phyloP scores from a whole-genome alignment of 2,329 filamentous ascomycete genomes.

The Aspergillus pseudoterreus region DNA sequence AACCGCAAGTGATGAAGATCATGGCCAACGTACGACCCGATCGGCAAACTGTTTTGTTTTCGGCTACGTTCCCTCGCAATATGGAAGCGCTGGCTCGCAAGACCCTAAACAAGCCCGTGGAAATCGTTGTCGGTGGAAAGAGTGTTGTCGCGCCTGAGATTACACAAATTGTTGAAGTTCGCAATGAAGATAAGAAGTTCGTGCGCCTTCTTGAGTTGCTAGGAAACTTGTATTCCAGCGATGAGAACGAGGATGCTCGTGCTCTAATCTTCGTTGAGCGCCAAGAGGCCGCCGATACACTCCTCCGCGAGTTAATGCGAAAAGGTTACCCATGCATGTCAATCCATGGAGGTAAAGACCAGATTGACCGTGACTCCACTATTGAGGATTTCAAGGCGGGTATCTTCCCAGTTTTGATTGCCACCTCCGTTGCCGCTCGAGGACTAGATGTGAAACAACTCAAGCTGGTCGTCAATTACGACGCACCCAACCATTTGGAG shows the following conservation, averaged over 20 bases:
- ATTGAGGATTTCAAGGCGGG: constrained; percentile 93
- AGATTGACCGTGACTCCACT: constrained; percentile 86
- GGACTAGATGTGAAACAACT: constrained; percentile 94
- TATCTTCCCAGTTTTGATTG: constrained; percentile 82
- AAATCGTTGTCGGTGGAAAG: constrained; percentile 87
- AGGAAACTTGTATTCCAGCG: constrained; percentile 70
- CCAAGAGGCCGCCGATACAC: constrained; percentile 81
- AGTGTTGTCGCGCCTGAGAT: constrained; percentile 69
- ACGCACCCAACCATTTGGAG: constrained; percentile 89
- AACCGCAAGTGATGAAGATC: constrained; percentile 96
- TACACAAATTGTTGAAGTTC: constrained; percentile 85
- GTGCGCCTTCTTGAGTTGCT: constrained; percentile 78
- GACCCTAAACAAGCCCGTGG: constrained; percentile 76
- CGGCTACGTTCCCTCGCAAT: constrained; percentile 89
- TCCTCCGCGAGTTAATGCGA: constrained; percentile 72
- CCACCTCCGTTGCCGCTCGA: constrained; percentile 91
- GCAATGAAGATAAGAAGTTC: constrained; percentile 79
- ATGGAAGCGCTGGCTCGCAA: constrained; percentile 91
- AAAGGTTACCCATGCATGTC: constrained; percentile 91
- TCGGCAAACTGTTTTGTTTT: constrained; percentile 91
- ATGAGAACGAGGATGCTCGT: constrained; percentile 82
- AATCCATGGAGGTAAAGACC: constrained; percentile 90
- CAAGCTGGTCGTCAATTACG: constrained; percentile 93
- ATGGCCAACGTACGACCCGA: constrained; percentile 87
- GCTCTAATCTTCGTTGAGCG: constrained; percentile 88